These are phyloP conservation scores for Boletus subcaerulescens DNA, from an alignment of 768 basidiomycete species.

Conservation along the genomic window DNA sequence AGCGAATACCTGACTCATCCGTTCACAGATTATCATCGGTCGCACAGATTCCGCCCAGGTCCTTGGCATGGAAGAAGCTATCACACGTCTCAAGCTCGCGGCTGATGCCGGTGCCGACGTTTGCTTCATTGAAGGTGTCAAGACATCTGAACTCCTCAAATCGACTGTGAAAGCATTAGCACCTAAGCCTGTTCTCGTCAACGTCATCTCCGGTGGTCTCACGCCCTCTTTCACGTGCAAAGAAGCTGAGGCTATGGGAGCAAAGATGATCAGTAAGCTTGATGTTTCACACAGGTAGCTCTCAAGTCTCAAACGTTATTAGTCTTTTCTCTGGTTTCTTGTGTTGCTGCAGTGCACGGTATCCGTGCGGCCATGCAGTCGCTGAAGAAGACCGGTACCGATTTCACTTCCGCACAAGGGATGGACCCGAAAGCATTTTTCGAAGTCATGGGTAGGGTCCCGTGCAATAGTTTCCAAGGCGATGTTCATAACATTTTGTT, in stretches of 20 bases:
- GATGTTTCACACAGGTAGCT: not conserved
- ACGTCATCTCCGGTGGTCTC: constrained; percentile 75
- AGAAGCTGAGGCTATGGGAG: constrained; percentile 67
- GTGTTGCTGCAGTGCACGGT: constrained; percentile 75
- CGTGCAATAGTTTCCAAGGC: not conserved
- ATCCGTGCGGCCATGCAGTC: constrained; percentile 74
- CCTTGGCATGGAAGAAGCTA: constrained; percentile 75
- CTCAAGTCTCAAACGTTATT: not conserved
- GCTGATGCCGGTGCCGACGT: constrained; percentile 75
- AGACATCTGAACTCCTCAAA: constrained; percentile 60
- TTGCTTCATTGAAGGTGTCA: constrained; percentile 80
- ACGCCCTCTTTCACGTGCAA: constrained; percentile 70
- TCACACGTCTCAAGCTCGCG: constrained; percentile 63
- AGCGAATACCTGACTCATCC: not conserved
- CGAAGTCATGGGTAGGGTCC: constrained; percentile 62
- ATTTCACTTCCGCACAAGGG: constrained; percentile 55
- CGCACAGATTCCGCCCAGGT: constrained; percentile 79
- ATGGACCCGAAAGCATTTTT: constrained; percentile 82
- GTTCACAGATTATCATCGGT: constrained; percentile 60
- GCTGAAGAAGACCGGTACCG: constrained; percentile 75
- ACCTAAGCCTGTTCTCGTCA: constrained; percentile 76
- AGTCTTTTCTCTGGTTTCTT: constrained; percentile 78
- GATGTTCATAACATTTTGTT: not conserved
- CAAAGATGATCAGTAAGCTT: constrained; percentile 72
- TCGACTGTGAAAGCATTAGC: constrained; percentile 64